These are phyloP conservation scores for Phellinidium pouzarii DNA, from an alignment of 1,284 basidiomycete genomes.

Conservation along the genomic window DNA sequence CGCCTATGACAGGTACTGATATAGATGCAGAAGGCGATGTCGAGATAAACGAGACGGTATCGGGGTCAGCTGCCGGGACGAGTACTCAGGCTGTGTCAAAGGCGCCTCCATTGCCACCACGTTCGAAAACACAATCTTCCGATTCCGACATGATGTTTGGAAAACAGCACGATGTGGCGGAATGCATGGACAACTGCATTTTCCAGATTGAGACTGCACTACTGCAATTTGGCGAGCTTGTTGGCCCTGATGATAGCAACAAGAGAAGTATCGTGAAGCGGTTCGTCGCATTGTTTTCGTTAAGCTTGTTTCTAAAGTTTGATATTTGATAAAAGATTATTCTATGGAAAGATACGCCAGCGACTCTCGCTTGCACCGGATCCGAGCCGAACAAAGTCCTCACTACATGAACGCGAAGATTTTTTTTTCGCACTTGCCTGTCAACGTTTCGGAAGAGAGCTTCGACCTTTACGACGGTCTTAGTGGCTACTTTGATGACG, in stretches of 20 bases:
- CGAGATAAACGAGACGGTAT: slow-evolving; percentile 34
- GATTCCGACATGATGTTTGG: slow-evolving; percentile 88
- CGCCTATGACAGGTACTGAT: slow-evolving; percentile 18
- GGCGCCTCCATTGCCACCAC: slow-evolving; percentile 56
- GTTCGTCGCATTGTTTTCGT: slow-evolving; percentile 33
- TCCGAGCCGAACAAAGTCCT: slow-evolving; percentile 42
- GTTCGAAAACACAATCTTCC: slow-evolving; percentile 49
- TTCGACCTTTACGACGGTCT: slow-evolving; percentile 93
- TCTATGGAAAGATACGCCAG: slow-evolving; percentile 84
- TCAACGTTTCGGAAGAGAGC: slow-evolving; percentile 85
- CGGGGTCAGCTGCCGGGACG: slow-evolving; percentile 17
- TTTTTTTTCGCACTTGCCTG: slow-evolving; percentile 90
- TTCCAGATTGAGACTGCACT: slow-evolving; percentile 96
- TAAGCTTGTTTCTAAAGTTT: not conserved
- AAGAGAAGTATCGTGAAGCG: slow-evolving; percentile 76
- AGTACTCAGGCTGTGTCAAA: slow-evolving; percentile 27
- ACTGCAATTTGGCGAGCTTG: slow-evolving; percentile 65
- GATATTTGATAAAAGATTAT: slow-evolving; percentile 47
- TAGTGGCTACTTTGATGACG: slow-evolving; percentile 86
- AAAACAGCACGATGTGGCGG: slow-evolving; percentile 96
- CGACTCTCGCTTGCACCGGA: slow-evolving; percentile 48
- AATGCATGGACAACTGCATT: slow-evolving; percentile 99
- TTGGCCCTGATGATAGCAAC: slow-evolving; percentile 39
- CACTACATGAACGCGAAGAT: slow-evolving; percentile 81
- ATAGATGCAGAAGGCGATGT: slow-evolving; percentile 34